phyloP scores from a whole-genome alignment of 139 green algal species.

The Chlamydomonas sphaeroides region DNA sequence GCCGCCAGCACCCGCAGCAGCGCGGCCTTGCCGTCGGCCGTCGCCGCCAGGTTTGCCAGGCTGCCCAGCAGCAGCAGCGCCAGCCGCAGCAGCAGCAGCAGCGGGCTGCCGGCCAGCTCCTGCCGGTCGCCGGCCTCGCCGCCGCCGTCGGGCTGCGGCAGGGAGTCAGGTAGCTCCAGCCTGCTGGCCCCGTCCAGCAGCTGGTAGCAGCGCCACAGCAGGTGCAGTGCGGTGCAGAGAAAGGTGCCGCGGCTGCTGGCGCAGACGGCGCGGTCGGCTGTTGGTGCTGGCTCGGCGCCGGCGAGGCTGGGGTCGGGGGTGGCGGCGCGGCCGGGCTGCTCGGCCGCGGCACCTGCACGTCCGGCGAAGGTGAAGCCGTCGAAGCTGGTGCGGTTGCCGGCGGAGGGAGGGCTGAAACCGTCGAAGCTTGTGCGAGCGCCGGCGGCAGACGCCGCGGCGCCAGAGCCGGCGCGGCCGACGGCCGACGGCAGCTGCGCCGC shows the following conservation, averaged over 20 bases:
- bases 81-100: conserved; percentile 26
- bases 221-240: neutral
- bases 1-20: conserved; percentile 19
- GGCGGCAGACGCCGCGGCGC: no score
- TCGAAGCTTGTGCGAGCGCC: no score
- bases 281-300: neutral
- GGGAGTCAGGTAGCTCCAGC: conserved; percentile 16
- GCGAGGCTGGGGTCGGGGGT: neutral
- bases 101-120: neutral
- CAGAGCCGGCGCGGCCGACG: neutral
- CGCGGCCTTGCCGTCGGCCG: neutral
- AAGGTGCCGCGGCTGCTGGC: neutral
- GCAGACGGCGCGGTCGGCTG: neutral
- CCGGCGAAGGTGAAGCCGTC: no score
- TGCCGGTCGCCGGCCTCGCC: neutral
- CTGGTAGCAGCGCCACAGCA: conserved; percentile 28
- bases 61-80: conserved; percentile 21
- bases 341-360: no score
- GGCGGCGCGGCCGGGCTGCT: neutral
- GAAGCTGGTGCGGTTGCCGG: no score
- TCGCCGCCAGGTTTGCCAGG: neutral
- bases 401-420: no score
- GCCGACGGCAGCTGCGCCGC: no score
- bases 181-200: neutral
- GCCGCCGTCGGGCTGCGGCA: neutral